Conservation (phyloP, 2,329 filamentous ascomycete species). For the Colletotrichum tropicicola region DNA sequence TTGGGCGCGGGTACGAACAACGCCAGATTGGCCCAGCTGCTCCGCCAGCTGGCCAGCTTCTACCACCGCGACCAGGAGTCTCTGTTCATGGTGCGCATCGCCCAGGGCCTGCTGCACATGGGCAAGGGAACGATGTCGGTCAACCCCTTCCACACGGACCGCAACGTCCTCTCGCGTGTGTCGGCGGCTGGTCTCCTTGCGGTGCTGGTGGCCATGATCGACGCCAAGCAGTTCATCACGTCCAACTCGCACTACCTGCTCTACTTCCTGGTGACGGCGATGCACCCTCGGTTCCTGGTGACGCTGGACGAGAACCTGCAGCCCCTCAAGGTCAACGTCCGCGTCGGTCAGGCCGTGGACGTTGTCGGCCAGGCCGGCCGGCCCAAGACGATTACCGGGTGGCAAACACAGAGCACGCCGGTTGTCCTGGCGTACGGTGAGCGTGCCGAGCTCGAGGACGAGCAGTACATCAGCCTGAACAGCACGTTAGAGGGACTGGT, state of each 20-base stretch:
- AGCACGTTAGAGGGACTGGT: constrained; percentile 94
- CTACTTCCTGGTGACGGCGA: constrained; percentile 96
- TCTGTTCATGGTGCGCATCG: constrained; percentile 98
- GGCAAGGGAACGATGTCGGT: constrained; percentile 97
- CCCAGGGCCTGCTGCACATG: constrained; percentile 97
- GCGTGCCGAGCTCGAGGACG: constrained; percentile 95
- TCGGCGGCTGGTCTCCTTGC: constrained; percentile 89
- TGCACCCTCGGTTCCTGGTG: constrained; percentile 96
- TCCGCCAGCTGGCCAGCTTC: constrained; percentile 95
- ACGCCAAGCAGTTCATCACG: constrained; percentile 85
- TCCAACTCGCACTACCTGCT: constrained; percentile 85
- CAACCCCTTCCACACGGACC: constrained; percentile 99
- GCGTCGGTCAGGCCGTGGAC: constrained; percentile 97
- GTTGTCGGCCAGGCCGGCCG: constrained; percentile 96
- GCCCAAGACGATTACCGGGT: constrained; percentile 98
- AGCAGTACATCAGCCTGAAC: constrained; percentile 93
- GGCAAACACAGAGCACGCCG: constrained; percentile 99
- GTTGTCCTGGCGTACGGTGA: constrained; percentile 95
- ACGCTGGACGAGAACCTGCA: constrained; percentile 95
- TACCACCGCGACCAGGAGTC: constrained; percentile 97
- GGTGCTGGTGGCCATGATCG: constrained; percentile 92
- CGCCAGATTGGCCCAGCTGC: constrained; percentile 90
- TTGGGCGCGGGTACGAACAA: constrained; percentile 98
- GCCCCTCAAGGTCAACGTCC: constrained; percentile 93
- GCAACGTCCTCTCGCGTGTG: constrained; percentile 92